Base-by-base conservation (phyloP, 768 basidiomycete genomes). In the Auricularia sp. region DNA sequence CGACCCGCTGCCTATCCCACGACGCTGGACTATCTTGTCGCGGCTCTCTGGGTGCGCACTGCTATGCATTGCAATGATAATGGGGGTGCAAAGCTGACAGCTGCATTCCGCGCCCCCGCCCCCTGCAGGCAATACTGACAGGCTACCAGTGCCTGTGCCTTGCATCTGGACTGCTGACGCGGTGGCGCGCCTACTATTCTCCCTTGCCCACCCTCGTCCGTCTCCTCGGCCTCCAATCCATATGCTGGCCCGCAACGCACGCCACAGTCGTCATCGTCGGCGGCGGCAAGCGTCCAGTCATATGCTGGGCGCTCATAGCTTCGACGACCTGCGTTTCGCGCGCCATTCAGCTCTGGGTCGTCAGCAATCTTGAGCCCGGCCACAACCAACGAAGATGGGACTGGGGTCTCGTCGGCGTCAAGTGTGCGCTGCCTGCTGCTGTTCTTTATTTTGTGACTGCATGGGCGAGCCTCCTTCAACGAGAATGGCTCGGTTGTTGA, bases 241-340 rank as follows among this genome's bases (percentile, higher is more conserved):
- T 98, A 66, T 98, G 95, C 76, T 98, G 94, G 94, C 92, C 93
- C 1, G 88, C 92, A 3, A 97, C 94, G 3, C 90, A 92, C 68
- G 75, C 92, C 45, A 95, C 92, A 1, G 84, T 96, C 37, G 82
- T 80, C 63, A 76, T 94, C 62, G 80, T 98, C 56, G 86, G 87
- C 36, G 79, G 85, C 63, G 81, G 82, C 18, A 79, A 78, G 39
- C 83, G 94, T 8, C 92, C 94, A 0, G 86, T 92, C n/a, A 77
- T 89, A 3, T 88, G 85, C 62, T 98, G 96, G 96, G 88, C 92
- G 3, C 83, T 88, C 11, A 90, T 98, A 61, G 94, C 88, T 0
- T 94, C 88, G 13, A 92, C 91, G 58, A 97, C 96, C 0, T 91
- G 88, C 71, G 79, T 88, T 64, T 88, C 87, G 68, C 82, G 90